Base-by-base conservation (phyloP, 768 basidiomycete species). In the Lentinula edodes region DNA sequence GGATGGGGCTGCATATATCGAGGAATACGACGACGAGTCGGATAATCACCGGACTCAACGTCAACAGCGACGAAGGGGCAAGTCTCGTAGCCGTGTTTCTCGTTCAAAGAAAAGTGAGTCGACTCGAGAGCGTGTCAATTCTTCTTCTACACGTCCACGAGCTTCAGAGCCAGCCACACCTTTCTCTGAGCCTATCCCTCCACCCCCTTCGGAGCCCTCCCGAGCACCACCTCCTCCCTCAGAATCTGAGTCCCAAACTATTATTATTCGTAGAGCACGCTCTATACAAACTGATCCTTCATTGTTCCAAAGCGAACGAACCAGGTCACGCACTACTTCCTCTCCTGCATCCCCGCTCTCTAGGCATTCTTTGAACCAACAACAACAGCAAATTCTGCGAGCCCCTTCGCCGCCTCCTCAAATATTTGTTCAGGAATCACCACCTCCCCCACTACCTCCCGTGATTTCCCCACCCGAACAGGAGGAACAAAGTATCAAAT, bases 1-100 rank as follows among this genome's bases (percentile, higher is more conserved):
- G 7, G 50, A 52, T 43, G 62, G 62, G 16, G 52, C 39, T 9
- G 62, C 62, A 28, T 63, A 58, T 43, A 60, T 63, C 28, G 62
- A 63, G 42, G 62, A 60, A 43, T 51, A 39, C n/a, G 13, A 50
- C 34, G 46, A 60, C 3, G 59, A 52, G 18, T 51, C 39, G 36
- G 16, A 42, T 6, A 32, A 60, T 43, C 59, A 23, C 28, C 28
- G 28, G 2, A 28, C 28, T 28, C 28, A 28, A 28, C 28, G 28
- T 28, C 28, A 52, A 38, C 34, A 36, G 23, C 48, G 51, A 20
- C 35, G 59, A n/a, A 46, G 23, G 34, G 48, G 18, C 4, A 20
- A 58, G 18, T 43, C 56, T 15, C 39, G 45, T 10, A 58, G 41
- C 23, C 56, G 45, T 1, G 28, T 3, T 5, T 13, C 56, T 43